Conservation (phyloP, 306 rosid species). For the Hippophae tibetana region DNA sequence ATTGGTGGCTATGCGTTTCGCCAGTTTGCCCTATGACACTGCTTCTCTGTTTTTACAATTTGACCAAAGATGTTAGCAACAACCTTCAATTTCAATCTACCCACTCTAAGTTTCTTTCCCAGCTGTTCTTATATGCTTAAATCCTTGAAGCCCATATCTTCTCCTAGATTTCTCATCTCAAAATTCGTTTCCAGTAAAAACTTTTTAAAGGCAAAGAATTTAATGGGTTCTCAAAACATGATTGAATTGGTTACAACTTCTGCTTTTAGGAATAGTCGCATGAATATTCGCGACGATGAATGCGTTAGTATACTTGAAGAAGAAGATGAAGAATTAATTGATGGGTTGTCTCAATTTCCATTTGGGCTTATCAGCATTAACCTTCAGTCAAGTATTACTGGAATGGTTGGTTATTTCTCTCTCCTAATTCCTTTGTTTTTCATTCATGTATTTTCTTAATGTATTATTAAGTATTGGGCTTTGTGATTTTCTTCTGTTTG, state of each 20-base stretch:
- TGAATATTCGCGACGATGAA: constrained; percentile 31
- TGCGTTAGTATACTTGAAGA: constrained; percentile 38
- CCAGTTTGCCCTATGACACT: too few species aligned
- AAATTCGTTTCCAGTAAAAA: constrained; percentile 21
- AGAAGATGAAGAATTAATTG: constrained; percentile 38
- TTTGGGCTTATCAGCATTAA: constrained; percentile 15
- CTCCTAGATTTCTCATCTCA: constrained; percentile 22
- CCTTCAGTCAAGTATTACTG: constrained; percentile 47
- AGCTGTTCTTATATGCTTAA: constrained; percentile 9
- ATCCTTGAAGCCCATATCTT: constrained; percentile 16
- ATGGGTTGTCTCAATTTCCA: constrained; percentile 27
- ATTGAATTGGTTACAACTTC: constrained; percentile 20
- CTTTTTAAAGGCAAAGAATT: constrained; percentile 4
- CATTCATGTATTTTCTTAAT: background rate
- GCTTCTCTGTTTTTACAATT: background rate
- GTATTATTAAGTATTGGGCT: background rate
- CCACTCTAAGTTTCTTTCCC: constrained; percentile 14
- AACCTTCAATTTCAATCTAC: constrained; percentile 11
- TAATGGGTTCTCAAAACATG: constrained; percentile 28
- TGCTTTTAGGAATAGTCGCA: constrained; percentile 23
- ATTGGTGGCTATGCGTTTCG: too few species aligned
- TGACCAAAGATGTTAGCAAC: constrained; percentile 25
- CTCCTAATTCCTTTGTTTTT: background rate
- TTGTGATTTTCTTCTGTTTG: too few species aligned
- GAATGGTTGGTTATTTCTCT: constrained; percentile 41